Conservation (phyloP, 2,329 filamentous ascomycete genomes). For the Trichothecium roseum region DNA sequence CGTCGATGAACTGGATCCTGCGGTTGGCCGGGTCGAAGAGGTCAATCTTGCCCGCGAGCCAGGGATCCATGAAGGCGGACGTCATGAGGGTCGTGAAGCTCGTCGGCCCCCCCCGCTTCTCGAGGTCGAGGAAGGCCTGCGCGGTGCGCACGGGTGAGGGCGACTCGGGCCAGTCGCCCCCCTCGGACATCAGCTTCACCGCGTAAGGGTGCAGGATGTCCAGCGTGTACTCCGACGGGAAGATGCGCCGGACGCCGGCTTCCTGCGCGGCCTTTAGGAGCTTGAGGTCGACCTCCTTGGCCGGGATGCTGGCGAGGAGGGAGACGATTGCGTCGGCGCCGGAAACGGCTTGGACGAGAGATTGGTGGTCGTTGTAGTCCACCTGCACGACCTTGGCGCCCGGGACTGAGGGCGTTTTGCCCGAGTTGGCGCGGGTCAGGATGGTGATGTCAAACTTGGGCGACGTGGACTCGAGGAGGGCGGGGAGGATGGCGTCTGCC, state of each 20-base stretch:
- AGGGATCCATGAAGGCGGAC: constrained; percentile 4
- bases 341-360: constrained; percentile 1
- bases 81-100: constrained; percentile 5
- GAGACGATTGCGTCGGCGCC: constrained; percentile 5
- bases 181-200: constrained; percentile 1
- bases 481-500: constrained; percentile 2
- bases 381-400: constrained; percentile 1
- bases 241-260: constrained; percentile 6
- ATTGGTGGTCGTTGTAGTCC: constrained; percentile 1
- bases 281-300: constrained; percentile 1
- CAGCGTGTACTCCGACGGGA: constrained; percentile 5
- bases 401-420: neutral
- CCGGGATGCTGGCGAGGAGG: constrained; percentile 1
- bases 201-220: constrained; percentile 5
- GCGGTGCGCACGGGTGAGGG: constrained; percentile 1
- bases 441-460: constrained; percentile 5
- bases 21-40: constrained; percentile 1
- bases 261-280: constrained; percentile 4
- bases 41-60: constrained; percentile 3
- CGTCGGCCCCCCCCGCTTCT: constrained; percentile 3
- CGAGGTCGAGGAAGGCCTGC: constrained; percentile 1
- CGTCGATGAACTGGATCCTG: constrained; percentile 1
- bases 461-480: constrained; percentile 4
- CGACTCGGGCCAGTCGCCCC: constrained; percentile 4
- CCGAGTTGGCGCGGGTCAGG: constrained; percentile 3